phyloP scores from a whole-genome alignment of 345 rosid species.

The Rhodomyrtus tomentosa region DNA sequence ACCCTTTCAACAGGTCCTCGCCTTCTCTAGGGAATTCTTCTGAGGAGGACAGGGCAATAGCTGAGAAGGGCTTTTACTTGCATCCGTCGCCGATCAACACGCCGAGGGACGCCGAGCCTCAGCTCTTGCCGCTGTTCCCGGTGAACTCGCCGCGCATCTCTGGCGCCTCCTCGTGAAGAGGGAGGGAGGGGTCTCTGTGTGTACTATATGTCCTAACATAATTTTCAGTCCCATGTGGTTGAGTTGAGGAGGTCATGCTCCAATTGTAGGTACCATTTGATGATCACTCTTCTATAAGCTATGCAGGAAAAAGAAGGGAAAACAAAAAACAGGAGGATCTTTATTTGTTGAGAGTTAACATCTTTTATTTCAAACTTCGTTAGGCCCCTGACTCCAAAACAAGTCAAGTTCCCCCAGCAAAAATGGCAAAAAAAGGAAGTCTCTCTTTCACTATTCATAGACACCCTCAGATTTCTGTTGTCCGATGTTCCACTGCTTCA shows the following conservation, averaged over 20 bases:
- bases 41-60: conserved; percentile 85
- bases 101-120: conserved; percentile 85
- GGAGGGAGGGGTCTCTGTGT: not conserved
- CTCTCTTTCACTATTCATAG: not conserved
- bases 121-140: conserved; percentile 81
- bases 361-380: not conserved
- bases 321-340: not conserved
- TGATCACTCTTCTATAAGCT: not conserved
- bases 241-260: not conserved
- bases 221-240: not conserved
- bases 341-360: not conserved
- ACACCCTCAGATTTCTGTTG: not conserved
- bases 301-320: not conserved
- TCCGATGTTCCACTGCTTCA: not conserved
- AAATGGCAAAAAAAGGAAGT: not conserved
- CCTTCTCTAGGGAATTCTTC: conserved; percentile 41
- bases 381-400: not conserved
- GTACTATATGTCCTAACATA: not conserved
- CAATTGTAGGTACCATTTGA: not conserved
- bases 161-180: conserved; percentile 27
- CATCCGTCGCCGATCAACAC: conserved; percentile 92
- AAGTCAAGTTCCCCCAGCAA: not conserved
- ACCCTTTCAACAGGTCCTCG: conserved; percentile 54
- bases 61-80: conserved; percentile 77
- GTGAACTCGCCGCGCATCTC: conserved; percentile 71